Evolutionary conservation across 192 early-diverging fungal species (phyloP).

Genomic region (Coemansia sp.): DNA sequence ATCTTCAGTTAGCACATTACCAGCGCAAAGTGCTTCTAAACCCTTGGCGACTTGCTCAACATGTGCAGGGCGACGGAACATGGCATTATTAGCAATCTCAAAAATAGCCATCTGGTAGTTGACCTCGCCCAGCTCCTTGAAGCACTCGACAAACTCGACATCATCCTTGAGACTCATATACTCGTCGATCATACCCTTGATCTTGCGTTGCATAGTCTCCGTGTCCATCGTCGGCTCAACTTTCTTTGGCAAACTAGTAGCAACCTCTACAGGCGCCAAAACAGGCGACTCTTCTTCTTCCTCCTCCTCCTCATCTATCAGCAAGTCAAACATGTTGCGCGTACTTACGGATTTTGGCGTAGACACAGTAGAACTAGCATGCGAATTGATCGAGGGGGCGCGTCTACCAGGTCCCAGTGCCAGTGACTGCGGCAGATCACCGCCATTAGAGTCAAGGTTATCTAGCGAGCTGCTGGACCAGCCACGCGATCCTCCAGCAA

Average conservation of each 20-base stretch:
- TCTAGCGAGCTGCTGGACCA: constrained; percentile 48
- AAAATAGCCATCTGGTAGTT: constrained; percentile 56
- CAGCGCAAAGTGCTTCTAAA: constrained; percentile 44
- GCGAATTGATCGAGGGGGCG: constrained; percentile 14
- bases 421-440: constrained; percentile 23
- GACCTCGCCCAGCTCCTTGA: constrained; percentile 62
- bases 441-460: constrained; percentile 28
- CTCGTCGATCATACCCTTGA: constrained; percentile 59
- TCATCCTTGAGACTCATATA: constrained; percentile 56
- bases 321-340: constrained; percentile 26
- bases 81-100: constrained; percentile 57
- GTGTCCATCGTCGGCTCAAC: constrained; percentile 37
- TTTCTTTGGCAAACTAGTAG: constrained; percentile 15
- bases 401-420: constrained; percentile 18
- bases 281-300: neutral
- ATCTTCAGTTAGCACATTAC: constrained; percentile 45
- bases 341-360: constrained; percentile 29
- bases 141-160: constrained; percentile 55
- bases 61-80: constrained; percentile 60
- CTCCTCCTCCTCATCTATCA: neutral
- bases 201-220: constrained; percentile 2
- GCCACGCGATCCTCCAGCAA: constrained; percentile 23
- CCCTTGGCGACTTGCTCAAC: constrained; percentile 51
- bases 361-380: neutral
- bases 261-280: constrained; percentile 21